A percentile compares a stretch with the other conserved stretches of the same genome.
Evolutionary conservation across 352 stramenopile genomes (phyloP).

Genomic region (Nothophytophthora sp.): DNA sequence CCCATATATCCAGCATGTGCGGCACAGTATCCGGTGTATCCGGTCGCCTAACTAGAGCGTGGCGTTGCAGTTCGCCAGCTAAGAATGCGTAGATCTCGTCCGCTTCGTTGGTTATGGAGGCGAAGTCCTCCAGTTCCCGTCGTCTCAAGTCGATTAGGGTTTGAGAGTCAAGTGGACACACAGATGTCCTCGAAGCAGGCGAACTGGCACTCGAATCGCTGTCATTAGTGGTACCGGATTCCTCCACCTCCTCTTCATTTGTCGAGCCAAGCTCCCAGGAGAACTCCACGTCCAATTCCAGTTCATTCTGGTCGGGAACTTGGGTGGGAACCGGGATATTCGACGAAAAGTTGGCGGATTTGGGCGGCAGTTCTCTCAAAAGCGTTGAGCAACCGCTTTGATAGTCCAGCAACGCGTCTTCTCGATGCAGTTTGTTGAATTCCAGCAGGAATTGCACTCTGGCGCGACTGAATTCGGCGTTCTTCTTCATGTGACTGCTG

Average conservation of each 20-base stretch:
- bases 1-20: constrained; percentile 71
- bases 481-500: constrained; percentile 29
- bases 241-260: constrained; percentile 7
- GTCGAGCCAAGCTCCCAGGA: constrained; percentile 16
- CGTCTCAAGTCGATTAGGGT: constrained; percentile 1
- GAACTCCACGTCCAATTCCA: constrained; percentile 17
- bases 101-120: constrained; percentile 40
- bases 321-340: too few relatives aligned
- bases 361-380: constrained; percentile 1
- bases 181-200: constrained; percentile 1
- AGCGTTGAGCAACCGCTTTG: constrained; percentile 31
- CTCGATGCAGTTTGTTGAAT: constrained; percentile 59
- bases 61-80: constrained; percentile 39
- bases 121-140: constrained; percentile 22
- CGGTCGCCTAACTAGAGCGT: constrained; percentile 28
- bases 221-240: constrained; percentile 5
- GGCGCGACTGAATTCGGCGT: constrained; percentile 42
- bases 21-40: constrained; percentile 38
- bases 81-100: constrained; percentile 71
- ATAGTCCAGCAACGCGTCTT: constrained; percentile 60
- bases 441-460: constrained; percentile 48
- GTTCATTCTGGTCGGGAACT: constrained; percentile 5
- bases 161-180: constrained; percentile 9
- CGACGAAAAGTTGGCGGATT: too few relatives aligned
- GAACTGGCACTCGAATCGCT: constrained; percentile 18